phyloP scores from a whole-genome alignment of 805 yeast genomes.

The Komagataella pseudopastoris region DNA sequence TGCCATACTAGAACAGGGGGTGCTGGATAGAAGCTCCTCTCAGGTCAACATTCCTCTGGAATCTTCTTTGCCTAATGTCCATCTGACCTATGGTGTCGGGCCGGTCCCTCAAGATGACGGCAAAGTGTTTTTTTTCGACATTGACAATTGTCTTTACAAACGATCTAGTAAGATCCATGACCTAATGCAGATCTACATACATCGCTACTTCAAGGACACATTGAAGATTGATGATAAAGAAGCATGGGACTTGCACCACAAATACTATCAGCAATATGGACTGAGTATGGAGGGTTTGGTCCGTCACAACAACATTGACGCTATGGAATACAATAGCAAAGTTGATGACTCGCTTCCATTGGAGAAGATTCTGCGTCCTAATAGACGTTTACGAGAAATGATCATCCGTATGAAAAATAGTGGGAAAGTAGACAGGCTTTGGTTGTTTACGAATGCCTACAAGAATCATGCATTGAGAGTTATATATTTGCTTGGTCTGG shows the following conservation, averaged over 20 bases:
- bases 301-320: slow-evolving; percentile 60
- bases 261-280: slow-evolving; percentile 80
- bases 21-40: slow-evolving; percentile 1
- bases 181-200: slow-evolving; percentile 78
- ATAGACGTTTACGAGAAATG: slow-evolving; percentile 37
- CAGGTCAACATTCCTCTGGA: slow-evolving; percentile 1
- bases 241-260: slow-evolving; percentile 57
- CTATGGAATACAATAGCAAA: slow-evolving; percentile 72
- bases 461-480: slow-evolving; percentile 81
- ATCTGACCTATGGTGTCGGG: slow-evolving; percentile 14
- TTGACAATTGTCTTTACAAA: slow-evolving; percentile 82
- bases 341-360: slow-evolving; percentile 92
- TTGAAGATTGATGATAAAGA: slow-evolving; percentile 54
- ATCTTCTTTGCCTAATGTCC: slow-evolving; percentile 13
- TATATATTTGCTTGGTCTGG: slow-evolving; percentile 66
- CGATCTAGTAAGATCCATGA: slow-evolving; percentile 69
- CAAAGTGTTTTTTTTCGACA: slow-evolving; percentile 66
- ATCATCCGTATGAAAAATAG: slow-evolving; percentile 27
- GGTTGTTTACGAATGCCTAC: slow-evolving; percentile 95
- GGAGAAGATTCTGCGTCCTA: slow-evolving; percentile 61
- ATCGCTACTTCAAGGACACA: slow-evolving; percentile 58
- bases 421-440: slow-evolving; percentile 52
- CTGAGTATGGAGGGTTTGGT: slow-evolving; percentile 86
- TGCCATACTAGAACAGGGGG: not conserved
- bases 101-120: slow-evolving; percentile 13